Percentiles rank a stretch among this genome's conserved stretches.
Conservation (phyloP, 2,329 filamentous ascomycete genomes). For the Pleoardoris graminearum region DNA sequence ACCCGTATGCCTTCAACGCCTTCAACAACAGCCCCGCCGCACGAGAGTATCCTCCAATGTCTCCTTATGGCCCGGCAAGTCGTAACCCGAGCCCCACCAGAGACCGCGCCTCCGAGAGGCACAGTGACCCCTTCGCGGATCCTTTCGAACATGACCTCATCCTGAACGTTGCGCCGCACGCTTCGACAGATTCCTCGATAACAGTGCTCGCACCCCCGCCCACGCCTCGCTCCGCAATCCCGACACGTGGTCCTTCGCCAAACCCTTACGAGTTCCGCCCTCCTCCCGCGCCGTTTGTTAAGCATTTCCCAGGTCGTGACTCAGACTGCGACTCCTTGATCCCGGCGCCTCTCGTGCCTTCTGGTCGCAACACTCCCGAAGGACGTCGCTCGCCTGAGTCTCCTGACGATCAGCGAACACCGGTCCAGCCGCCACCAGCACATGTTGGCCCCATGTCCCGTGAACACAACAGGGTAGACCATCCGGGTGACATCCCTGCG, state of each 20-base stretch:
- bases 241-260: conserved; percentile 10
- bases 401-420: neutral
- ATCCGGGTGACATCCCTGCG: conserved; percentile 11
- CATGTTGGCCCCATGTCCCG: conserved; percentile 21
- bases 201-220: conserved; percentile 27
- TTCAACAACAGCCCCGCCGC: conserved; percentile 14
- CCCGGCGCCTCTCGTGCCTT: conserved; percentile 1
- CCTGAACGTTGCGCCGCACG: conserved; percentile 31
- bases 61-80: conserved; percentile 20
- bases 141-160: conserved; percentile 36
- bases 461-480: conserved; percentile 34
- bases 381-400: conserved; percentile 1
- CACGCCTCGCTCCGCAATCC: conserved; percentile 20
- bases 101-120: conserved; percentile 15
- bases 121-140: conserved; percentile 27
- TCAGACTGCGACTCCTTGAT: conserved; percentile 10
- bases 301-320: conserved; percentile 14
- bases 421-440: conserved; percentile 1
- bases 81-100: conserved; percentile 13
- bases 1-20: conserved; percentile 20
- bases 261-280: conserved; percentile 7
- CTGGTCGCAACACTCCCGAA: conserved; percentile 13
- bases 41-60: conserved; percentile 26
- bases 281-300: conserved; percentile 10
- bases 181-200: conserved; percentile 36